Percentiles rank a stretch among this genome's conserved stretches.
Conservation (phyloP, 2,329 filamentous ascomycete genomes). For the Cercospora canescens region DNA sequence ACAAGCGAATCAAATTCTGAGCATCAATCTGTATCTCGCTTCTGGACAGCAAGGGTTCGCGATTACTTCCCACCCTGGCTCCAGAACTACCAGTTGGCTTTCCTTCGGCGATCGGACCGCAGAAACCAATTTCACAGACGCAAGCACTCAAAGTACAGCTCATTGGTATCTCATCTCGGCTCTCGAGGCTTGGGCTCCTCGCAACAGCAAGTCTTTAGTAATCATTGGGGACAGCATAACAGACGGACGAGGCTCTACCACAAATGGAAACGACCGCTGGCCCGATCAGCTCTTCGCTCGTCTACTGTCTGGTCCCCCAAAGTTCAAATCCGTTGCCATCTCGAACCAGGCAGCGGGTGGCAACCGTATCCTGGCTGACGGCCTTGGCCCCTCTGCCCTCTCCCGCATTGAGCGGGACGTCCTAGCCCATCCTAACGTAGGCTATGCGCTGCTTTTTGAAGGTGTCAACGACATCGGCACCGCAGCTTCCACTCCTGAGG, state of each 20-base stretch:
- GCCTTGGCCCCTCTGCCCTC: constrained; percentile 62
- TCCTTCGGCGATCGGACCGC: constrained; percentile 58
- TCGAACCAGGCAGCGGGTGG: constrained; percentile 69
- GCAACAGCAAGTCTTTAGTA: constrained; percentile 47
- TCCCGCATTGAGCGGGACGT: constrained; percentile 65
- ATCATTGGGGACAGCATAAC: constrained; percentile 67
- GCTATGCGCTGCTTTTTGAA: constrained; percentile 66
- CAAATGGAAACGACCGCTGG: constrained; percentile 63
- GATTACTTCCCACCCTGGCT: constrained; percentile 67
- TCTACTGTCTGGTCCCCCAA: constrained; percentile 45
- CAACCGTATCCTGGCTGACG: constrained; percentile 64
- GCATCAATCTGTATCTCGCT: constrained; percentile 60
- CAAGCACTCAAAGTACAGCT: constrained; percentile 35
- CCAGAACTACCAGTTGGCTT: constrained; percentile 63
- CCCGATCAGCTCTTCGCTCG: constrained; percentile 57
- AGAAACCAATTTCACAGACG: constrained; percentile 47
- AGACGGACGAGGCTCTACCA: constrained; percentile 62
- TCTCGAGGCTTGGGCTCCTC: constrained; percentile 56
- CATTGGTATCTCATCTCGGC: constrained; percentile 63
- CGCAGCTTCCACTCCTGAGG: constrained; percentile 44
- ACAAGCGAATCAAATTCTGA: constrained; percentile 53
- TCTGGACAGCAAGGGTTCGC: constrained; percentile 56
- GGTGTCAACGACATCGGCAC: constrained; percentile 69
- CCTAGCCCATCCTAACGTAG: constrained; percentile 57
- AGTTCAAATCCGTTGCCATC: constrained; percentile 54